Evolutionary conservation across 108 stramenopile species (phyloP).

Genomic region (Tribonema minus): DNA sequence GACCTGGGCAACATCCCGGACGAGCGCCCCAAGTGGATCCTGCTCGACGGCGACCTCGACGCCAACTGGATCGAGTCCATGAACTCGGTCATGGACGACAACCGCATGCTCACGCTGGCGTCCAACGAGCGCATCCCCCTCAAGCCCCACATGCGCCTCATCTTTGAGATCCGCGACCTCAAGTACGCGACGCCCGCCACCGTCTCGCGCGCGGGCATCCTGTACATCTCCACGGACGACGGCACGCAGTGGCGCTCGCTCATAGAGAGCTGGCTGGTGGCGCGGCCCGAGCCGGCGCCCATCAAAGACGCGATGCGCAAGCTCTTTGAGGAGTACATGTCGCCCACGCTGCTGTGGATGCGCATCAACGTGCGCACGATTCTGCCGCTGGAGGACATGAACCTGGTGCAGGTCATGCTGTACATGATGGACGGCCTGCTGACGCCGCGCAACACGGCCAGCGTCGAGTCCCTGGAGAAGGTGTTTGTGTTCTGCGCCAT

Average conservation of each 20-base stretch:
- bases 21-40: slow-evolving; percentile 74
- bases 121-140: slow-evolving; percentile 78
- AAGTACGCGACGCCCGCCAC: slow-evolving; percentile 75
- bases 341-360: slow-evolving; percentile 49
- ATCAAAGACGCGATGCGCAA: slow-evolving; percentile 23
- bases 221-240: slow-evolving; percentile 71
- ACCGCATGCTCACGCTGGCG: slow-evolving; percentile 74
- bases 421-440: slow-evolving; percentile 69
- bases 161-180: slow-evolving; percentile 78
- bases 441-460: slow-evolving; percentile 50
- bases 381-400: slow-evolving; percentile 64
- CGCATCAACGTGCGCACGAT: slow-evolving; percentile 55
- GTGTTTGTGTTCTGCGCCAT: slow-evolving; percentile 69
- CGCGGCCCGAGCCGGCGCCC: slow-evolving; percentile 25
- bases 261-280: slow-evolving; percentile 64
- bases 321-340: slow-evolving; percentile 58
- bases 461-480: slow-evolving; percentile 57
- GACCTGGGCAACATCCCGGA: slow-evolving; percentile 66
- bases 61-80: slow-evolving; percentile 81
- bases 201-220: slow-evolving; percentile 73
- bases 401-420: slow-evolving; percentile 59
- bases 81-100: slow-evolving; percentile 82
- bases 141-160: slow-evolving; percentile 72
- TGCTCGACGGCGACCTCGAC: slow-evolving; percentile 77
- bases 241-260: slow-evolving; percentile 75